These are phyloP conservation scores for Schizopora paradoxa DNA, from an alignment of 1,284 basidiomycete species.

Conservation along the genomic window DNA sequence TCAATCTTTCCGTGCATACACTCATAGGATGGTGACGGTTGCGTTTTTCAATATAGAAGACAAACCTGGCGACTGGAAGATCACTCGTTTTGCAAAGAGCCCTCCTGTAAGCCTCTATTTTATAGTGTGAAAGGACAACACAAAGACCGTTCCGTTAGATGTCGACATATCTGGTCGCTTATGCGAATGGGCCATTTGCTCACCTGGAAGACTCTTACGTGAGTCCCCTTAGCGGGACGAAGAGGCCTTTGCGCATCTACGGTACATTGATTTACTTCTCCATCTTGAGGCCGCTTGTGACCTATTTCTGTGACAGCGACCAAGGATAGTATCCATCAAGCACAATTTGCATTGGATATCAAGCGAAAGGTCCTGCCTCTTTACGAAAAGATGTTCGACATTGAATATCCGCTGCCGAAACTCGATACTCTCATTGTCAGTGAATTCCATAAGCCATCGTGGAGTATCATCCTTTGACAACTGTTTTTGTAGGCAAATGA, in stretches of 20 bases:
- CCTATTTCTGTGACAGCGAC: slow-evolving; percentile 49
- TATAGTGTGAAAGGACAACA: not conserved
- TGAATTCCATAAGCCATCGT: slow-evolving; percentile 5
- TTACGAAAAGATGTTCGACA: slow-evolving; percentile 91
- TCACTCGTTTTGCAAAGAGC: slow-evolving; percentile 73
- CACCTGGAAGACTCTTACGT: slow-evolving; percentile 73
- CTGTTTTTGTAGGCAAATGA: slow-evolving; percentile 60
- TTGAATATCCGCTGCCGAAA: slow-evolving; percentile 91
- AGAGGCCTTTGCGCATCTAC: slow-evolving; percentile 83
- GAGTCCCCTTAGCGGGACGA: slow-evolving; percentile 79
- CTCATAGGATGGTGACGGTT: not conserved
- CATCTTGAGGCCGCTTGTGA: not conserved
- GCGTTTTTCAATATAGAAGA: not conserved
- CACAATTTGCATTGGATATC: slow-evolving; percentile 83
- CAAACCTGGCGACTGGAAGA: slow-evolving; percentile 60
- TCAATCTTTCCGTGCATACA: not conserved
- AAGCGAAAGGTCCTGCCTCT: slow-evolving; percentile 83
- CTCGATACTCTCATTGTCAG: slow-evolving; percentile 80
- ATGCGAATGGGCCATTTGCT: slow-evolving; percentile 81
- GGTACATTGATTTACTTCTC: slow-evolving; percentile 35
- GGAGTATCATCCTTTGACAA: not conserved
- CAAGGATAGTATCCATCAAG: slow-evolving; percentile 80
- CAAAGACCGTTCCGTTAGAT: slow-evolving; percentile 37
- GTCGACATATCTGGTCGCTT: slow-evolving; percentile 91
- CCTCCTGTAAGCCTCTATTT: slow-evolving; percentile 40